Conservation (phyloP, 108 stramenopile species). For the Cylindrotheca closterium region DNA sequence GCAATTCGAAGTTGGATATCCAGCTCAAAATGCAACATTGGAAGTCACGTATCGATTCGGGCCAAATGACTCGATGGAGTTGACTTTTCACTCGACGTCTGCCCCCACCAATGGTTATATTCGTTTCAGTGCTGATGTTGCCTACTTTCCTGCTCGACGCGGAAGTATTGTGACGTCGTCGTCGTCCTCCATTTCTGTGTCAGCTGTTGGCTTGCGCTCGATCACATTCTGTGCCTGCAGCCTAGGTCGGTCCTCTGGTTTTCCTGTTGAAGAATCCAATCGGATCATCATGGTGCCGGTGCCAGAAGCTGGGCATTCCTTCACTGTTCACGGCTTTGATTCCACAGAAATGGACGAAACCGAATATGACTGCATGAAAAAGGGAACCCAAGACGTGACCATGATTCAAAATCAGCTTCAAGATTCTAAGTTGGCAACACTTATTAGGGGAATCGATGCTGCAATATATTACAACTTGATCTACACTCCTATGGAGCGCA, state of each 20-base stretch:
- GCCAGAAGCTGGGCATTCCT: no score
- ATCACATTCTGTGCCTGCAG: no score
- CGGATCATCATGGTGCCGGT: no score
- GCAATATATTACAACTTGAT: conserved; percentile 14
- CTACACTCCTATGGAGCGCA: conserved; percentile 5
- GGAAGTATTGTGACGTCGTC: neutral
- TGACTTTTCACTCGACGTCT: neutral
- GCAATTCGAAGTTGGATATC: neutral
- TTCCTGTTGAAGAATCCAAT: no score
- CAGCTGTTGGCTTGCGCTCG: neutral
- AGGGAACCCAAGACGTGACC: no score
- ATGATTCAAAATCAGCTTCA: no score
- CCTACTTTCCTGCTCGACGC: neutral
- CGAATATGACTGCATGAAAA: no score
- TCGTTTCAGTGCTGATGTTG: neutral
- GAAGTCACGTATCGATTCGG: neutral
- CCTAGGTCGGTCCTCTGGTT: no score
- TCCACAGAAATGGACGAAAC: no score
- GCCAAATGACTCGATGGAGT: neutral
- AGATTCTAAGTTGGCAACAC: neutral
- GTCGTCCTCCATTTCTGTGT: neutral
- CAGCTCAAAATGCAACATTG: neutral
- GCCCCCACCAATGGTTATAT: neutral
- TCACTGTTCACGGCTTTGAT: no score
- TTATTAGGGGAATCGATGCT: neutral